phyloP scores from a whole-genome alignment of 495 filamentous ascomycete species.

The Penicillium goetzii region DNA sequence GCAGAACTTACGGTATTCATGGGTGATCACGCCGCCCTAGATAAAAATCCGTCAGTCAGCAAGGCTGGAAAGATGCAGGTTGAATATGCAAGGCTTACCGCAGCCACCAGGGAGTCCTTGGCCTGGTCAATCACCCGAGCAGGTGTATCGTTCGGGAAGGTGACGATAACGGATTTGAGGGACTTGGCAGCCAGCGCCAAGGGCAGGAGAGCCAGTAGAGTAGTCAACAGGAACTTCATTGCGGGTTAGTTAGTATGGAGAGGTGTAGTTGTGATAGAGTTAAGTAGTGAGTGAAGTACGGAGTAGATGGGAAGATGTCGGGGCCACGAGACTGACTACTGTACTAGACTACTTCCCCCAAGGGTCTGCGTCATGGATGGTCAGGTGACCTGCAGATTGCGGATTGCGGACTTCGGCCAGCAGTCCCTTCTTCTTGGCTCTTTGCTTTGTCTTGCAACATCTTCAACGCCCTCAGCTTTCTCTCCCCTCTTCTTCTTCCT shows the following conservation, averaged over 20 bases:
- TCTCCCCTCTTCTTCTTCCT: slow-evolving; percentile 9
- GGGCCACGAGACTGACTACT: background rate
- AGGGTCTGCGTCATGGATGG: slow-evolving; percentile 30
- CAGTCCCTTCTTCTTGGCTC: slow-evolving; percentile 22
- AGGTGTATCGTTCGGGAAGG: slow-evolving; percentile 74
- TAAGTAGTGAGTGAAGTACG: background rate
- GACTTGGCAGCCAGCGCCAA: slow-evolving; percentile 58
- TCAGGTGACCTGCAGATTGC: slow-evolving; percentile 24
- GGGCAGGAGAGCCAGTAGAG: slow-evolving; percentile 59
- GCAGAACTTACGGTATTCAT: slow-evolving; percentile 56
- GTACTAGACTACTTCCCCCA: background rate
- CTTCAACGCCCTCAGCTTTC: slow-evolving; percentile 3
- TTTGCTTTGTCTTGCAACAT: slow-evolving; percentile 3
- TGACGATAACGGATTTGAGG: slow-evolving; percentile 76
- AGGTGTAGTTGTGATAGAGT: background rate
- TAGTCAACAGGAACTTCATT: slow-evolving; percentile 61
- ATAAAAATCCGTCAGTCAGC: slow-evolving; percentile 10
- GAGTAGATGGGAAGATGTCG: background rate
- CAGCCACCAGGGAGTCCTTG: slow-evolving; percentile 68
- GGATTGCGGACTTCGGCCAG: slow-evolving; percentile 11
- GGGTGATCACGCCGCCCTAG: slow-evolving; percentile 47
- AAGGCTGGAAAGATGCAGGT: background rate
- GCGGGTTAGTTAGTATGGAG: background rate
- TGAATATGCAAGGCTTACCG: slow-evolving; percentile 53
- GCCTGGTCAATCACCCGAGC: slow-evolving; percentile 67